A percentile compares a stretch with the other conserved stretches of the same genome.
These are phyloP conservation scores for Dionaea muscipula DNA, from an alignment of 179 eudicot species.

Conservation along the genomic window DNA sequence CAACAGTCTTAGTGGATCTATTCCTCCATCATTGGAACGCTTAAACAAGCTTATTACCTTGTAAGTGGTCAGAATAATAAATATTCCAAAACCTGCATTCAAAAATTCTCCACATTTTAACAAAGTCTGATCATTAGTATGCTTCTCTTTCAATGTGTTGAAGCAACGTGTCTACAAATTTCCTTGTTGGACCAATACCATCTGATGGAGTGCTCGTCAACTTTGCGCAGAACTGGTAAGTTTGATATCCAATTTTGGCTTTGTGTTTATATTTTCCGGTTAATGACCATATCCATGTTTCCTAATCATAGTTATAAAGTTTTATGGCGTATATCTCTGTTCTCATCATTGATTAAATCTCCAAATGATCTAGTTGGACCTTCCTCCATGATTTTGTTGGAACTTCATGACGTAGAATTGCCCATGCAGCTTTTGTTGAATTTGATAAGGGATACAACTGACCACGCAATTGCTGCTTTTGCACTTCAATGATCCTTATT, in stretches of 20 bases:
- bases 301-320: not conserved
- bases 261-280: too few species aligned
- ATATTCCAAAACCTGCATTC: not conserved
- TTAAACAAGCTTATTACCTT: constrained; percentile 51
- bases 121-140: constrained; percentile 7
- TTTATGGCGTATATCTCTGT: too few species aligned
- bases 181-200: constrained; percentile 72
- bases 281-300: not conserved
- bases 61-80: constrained; percentile 36
- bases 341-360: too few species aligned
- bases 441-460: too few species aligned
- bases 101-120: not conserved
- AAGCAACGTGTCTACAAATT: constrained; percentile 86
- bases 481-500: too few species aligned
- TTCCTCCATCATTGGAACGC: constrained; percentile 77
- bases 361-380: too few species aligned
- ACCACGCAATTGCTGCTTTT: too few species aligned
- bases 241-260: constrained; percentile 4
- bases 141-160: constrained; percentile 13
- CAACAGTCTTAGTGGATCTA: constrained; percentile 65
- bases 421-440: too few species aligned
- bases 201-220: constrained; percentile 60
- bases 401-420: too few species aligned
- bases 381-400: too few species aligned
- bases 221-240: constrained; percentile 67